A percentile compares a stretch with the other conserved stretches of the same genome.
Evolutionary conservation across 805 yeast species (phyloP).

Genomic region (Cyberlindnera maritima): DNA sequence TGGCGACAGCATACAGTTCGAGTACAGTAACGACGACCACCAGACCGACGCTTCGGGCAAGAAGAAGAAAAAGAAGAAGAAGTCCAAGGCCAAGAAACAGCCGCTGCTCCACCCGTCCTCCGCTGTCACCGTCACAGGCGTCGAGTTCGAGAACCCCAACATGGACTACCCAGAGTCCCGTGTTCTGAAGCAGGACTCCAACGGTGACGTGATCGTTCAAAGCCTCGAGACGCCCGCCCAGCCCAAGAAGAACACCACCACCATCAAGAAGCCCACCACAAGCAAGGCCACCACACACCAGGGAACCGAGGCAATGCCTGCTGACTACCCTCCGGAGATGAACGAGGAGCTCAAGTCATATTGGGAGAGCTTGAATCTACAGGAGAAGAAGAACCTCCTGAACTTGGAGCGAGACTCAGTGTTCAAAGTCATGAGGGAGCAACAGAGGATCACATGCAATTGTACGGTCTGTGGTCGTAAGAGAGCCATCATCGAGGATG

Average conservation of each 20-base stretch:
- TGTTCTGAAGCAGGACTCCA: conserved; percentile 64
- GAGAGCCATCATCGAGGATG: conserved; percentile 68
- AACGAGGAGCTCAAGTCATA: conserved; percentile 32
- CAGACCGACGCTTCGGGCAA: conserved; percentile 1
- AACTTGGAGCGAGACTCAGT: conserved; percentile 69
- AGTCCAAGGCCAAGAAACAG: conserved; percentile 23
- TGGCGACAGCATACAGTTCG: conserved; percentile 33
- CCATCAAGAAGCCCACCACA: conserved; percentile 26
- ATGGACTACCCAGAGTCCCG: conserved; percentile 72
- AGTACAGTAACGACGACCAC: conserved; percentile 24
- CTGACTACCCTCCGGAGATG: conserved; percentile 20
- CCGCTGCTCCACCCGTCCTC: background rate
- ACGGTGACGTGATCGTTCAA: conserved; percentile 77
- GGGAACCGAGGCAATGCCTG: conserved; percentile 15
- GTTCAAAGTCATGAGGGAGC: conserved; percentile 58
- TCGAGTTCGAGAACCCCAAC: conserved; percentile 48
- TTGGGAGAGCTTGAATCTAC: conserved; percentile 67
- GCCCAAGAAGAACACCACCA: background rate
- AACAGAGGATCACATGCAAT: conserved; percentile 56
- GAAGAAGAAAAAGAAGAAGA: conserved; percentile 34
- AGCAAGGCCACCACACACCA: background rate
- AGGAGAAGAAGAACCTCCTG: conserved; percentile 58
- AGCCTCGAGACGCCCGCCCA: conserved; percentile 29
- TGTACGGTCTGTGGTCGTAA: conserved; percentile 80
- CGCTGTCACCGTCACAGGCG: conserved; percentile 13